Evolutionary conservation across 192 early-diverging fungal species (phyloP).

Genomic region (Allomyces macrogynus): DNA sequence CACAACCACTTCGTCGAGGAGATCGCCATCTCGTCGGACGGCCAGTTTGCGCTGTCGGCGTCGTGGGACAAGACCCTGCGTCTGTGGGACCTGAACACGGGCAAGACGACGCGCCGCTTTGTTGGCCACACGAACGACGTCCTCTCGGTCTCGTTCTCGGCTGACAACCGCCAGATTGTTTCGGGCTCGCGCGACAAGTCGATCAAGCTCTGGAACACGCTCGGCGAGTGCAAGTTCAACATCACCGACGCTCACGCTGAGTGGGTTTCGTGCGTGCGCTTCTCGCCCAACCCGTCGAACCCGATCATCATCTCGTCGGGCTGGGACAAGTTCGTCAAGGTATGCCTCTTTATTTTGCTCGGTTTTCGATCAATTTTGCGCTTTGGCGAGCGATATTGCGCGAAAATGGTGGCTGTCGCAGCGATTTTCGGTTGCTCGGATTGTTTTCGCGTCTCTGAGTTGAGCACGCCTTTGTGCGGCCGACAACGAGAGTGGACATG

Average conservation of each 20-base stretch:
- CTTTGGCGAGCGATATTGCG: too few relatives aligned
- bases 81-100: slow-evolving; percentile 94
- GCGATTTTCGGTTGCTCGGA: slow-evolving; percentile 1
- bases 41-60: slow-evolving; percentile 93
- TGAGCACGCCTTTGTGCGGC: background rate
- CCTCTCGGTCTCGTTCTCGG: slow-evolving; percentile 96
- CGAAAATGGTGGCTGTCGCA: background rate
- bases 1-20: slow-evolving; percentile 99
- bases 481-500: slow-evolving; percentile 7
- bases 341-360: slow-evolving; percentile 18
- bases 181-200: slow-evolving; percentile 95
- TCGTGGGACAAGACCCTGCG: slow-evolving; percentile 99
- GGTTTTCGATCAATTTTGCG: too few relatives aligned
- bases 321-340: slow-evolving; percentile 99
- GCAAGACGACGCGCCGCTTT: slow-evolving; percentile 87
- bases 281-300: slow-evolving; percentile 97
- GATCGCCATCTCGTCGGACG: slow-evolving; percentile 95
- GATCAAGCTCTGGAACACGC: slow-evolving; percentile 99
- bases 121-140: slow-evolving; percentile 96
- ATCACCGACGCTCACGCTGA: slow-evolving; percentile 94
- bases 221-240: slow-evolving; percentile 99
- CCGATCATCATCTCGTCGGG: slow-evolving; percentile 93
- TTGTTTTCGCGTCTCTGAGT: slow-evolving; percentile 9
- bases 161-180: slow-evolving; percentile 99
- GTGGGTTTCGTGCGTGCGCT: slow-evolving; percentile 98